phyloP scores from a whole-genome alignment of 768 basidiomycete species.

The Botryobasidium botryosum region DNA sequence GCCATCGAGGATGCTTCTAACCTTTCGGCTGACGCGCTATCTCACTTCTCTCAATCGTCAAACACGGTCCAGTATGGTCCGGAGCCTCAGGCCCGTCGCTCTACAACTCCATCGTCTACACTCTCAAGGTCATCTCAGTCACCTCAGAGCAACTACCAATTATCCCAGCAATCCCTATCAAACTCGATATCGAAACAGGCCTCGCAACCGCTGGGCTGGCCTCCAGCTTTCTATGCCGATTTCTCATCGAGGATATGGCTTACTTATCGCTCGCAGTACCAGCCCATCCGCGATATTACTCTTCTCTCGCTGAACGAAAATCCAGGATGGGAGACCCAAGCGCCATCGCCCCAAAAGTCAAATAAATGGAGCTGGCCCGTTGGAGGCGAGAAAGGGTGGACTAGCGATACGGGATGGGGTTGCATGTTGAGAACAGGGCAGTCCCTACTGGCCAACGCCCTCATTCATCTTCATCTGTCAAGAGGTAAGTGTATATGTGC shows the following conservation, averaged over 20 bases:
- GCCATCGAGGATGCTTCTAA: background rate
- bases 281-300: slow-evolving; percentile 54
- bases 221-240: slow-evolving; percentile 70
- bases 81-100: slow-evolving; percentile 22
- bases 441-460: slow-evolving; percentile 60
- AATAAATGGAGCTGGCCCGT: slow-evolving; percentile 51
- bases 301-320: slow-evolving; percentile 26
- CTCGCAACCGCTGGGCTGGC: slow-evolving; percentile 45
- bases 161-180: too few relatives aligned
- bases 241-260: slow-evolving; percentile 82
- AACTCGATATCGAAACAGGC: too few relatives aligned
- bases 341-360: too few relatives aligned
- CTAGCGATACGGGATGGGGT: slow-evolving; percentile 77
- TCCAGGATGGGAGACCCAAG: slow-evolving; percentile 14
- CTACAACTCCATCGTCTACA: slow-evolving; percentile 14
- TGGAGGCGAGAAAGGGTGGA: slow-evolving; percentile 60
- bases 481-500: slow-evolving; percentile 32
- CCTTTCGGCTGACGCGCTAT: slow-evolving; percentile 15
- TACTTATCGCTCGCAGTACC: slow-evolving; percentile 79
- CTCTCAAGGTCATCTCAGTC: slow-evolving; percentile 9
- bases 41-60: slow-evolving; percentile 18
- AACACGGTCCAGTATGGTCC: slow-evolving; percentile 4
- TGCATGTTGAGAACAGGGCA: slow-evolving; percentile 87
- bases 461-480: slow-evolving; percentile 61
- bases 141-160: slow-evolving; percentile 8